A percentile compares a stretch with the other conserved stretches of the same genome.
Conservation (phyloP, 2,329 filamentous ascomycete genomes). For the Cordyceps militaris region DNA sequence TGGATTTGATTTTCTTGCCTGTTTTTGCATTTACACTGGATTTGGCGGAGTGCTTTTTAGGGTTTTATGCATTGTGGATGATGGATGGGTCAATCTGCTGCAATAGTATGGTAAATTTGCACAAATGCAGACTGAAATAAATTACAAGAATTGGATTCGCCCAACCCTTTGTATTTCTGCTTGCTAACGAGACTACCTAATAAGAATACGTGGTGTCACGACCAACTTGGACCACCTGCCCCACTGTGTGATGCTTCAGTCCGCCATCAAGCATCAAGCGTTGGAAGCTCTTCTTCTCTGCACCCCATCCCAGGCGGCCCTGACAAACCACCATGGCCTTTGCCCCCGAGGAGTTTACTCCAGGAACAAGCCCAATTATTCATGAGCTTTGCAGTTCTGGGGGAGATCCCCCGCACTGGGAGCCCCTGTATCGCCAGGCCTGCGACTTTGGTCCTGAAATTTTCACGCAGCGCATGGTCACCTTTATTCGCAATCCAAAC, state of each 20-base stretch:
- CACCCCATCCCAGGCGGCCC: neutral
- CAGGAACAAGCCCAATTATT: constrained; percentile 27
- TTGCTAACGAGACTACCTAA: too few relatives aligned
- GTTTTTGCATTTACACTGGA: neutral
- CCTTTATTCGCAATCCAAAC: constrained; percentile 72
- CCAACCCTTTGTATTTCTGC: too few relatives aligned
- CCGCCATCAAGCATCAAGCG: neutral
- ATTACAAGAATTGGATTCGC: neutral
- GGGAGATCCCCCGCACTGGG: constrained; percentile 35
- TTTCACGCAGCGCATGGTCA: constrained; percentile 63
- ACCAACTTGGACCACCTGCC: neutral
- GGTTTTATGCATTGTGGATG: neutral
- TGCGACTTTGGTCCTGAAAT: constrained; percentile 58
- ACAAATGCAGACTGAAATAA: neutral
- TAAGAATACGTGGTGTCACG: neutral
- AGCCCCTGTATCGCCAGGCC: constrained; percentile 44
- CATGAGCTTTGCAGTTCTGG: constrained; percentile 23
- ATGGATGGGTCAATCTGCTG: neutral
- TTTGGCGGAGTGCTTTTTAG: neutral
- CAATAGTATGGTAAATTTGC: neutral
- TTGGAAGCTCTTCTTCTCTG: neutral
- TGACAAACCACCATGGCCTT: neutral
- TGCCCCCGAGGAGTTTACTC: neutral
- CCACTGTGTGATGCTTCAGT: neutral
- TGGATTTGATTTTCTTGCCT: neutral